phyloP scores from a whole-genome alignment of 1,284 basidiomycete species.

The Malassezia equina region DNA sequence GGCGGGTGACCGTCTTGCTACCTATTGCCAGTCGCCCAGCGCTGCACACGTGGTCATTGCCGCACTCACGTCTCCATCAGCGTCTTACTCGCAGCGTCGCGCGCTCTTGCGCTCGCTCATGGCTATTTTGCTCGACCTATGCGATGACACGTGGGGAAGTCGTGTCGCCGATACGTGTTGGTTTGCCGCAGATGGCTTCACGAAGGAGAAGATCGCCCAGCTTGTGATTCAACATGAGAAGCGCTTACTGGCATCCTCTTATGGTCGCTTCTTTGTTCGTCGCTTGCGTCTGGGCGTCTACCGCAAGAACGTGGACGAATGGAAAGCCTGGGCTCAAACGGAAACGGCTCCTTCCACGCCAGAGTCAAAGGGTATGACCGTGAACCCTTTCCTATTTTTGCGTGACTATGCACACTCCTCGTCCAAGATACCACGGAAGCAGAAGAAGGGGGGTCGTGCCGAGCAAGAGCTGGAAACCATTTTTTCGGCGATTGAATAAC shows the following conservation, averaged over 20 bases:
- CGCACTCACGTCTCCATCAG: slow-evolving; percentile 18
- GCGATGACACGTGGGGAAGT: slow-evolving; percentile 40
- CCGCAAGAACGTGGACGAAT: slow-evolving; percentile 28
- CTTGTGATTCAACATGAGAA: slow-evolving; percentile 18
- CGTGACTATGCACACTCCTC: not conserved
- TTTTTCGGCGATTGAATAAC: slow-evolving; percentile 9
- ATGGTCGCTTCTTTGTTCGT: slow-evolving; percentile 37
- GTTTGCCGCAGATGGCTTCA: slow-evolving; percentile 32
- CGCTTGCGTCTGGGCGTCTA: slow-evolving; percentile 34
- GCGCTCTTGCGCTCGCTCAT: slow-evolving; percentile 19
- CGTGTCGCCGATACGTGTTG: slow-evolving; percentile 39
- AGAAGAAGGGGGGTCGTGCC: not conserved
- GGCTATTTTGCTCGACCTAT: slow-evolving; percentile 16
- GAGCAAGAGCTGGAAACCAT: slow-evolving; percentile 8
- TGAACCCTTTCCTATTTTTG: slow-evolving; percentile 5
- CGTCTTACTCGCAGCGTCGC: slow-evolving; percentile 25
- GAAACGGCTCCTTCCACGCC: not conserved
- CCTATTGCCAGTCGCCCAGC: slow-evolving; percentile 22
- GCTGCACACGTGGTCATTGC: slow-evolving; percentile 24
- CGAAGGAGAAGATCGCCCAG: slow-evolving; percentile 28
- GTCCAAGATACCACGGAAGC: not conserved
- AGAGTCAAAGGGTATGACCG: not conserved
- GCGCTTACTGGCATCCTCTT: slow-evolving; percentile 23
- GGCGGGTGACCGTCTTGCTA: slow-evolving; percentile 18
- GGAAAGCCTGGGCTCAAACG: slow-evolving; percentile 24